Evolutionary conservation across 1,139 yeast species (phyloP).

Genomic region (Suhomyces bribrorum): DNA sequence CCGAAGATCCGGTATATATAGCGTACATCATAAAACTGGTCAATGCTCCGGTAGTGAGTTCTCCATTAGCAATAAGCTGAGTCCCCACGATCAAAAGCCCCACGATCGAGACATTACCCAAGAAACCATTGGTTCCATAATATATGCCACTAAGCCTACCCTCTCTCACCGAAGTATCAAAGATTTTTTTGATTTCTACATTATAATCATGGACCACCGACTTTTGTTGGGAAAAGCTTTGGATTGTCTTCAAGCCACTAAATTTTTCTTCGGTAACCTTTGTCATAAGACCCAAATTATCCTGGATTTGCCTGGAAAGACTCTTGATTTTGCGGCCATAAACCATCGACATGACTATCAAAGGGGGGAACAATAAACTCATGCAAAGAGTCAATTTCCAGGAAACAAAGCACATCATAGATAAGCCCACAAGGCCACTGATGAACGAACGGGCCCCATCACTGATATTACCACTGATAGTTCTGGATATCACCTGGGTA

Average conservation of each 20-base stretch:
- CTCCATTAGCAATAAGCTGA: constrained; percentile 67
- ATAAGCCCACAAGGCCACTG: constrained; percentile 74
- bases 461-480: constrained; percentile 85
- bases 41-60: constrained; percentile 81
- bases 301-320: constrained; percentile 76
- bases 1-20: constrained; percentile 86
- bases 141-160: constrained; percentile 78
- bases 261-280: constrained; percentile 91
- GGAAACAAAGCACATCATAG: constrained; percentile 90
- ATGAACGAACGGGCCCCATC: constrained; percentile 85
- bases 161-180: constrained; percentile 72
- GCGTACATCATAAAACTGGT: constrained; percentile 94
- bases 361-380: constrained; percentile 79
- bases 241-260: constrained; percentile 83
- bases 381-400: constrained; percentile 75
- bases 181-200: constrained; percentile 71
- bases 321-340: constrained; percentile 81
- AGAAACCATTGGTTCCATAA: constrained; percentile 72
- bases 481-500: constrained; percentile 84
- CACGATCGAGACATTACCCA: constrained; percentile 79
- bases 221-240: constrained; percentile 83
- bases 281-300: constrained; percentile 81
- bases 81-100: constrained; percentile 82
- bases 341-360: constrained; percentile 68
- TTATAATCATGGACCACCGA: constrained; percentile 52